A percentile compares a stretch with the other conserved stretches of the same genome.
Conservation (phyloP, 768 basidiomycete species). For the Lactarius quietus region DNA sequence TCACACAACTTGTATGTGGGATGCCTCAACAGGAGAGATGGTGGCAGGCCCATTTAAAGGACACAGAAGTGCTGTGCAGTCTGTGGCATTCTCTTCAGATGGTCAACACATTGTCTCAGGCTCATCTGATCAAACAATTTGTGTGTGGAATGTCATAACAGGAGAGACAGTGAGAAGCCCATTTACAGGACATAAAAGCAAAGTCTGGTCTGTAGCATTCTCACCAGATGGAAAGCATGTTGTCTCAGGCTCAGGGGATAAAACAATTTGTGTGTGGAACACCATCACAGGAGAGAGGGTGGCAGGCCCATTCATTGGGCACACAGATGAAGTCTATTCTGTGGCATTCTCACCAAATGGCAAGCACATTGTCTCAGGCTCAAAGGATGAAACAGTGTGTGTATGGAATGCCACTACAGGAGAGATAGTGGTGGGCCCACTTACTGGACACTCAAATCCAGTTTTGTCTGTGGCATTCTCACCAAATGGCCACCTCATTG, state of each 20-base stretch:
- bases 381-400: neutral
- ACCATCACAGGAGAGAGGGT: neutral
- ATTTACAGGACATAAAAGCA: neutral
- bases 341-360: neutral
- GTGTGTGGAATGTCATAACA: neutral
- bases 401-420: neutral
- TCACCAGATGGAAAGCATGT: slow-evolving; percentile 25
- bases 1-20: neutral
- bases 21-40: neutral
- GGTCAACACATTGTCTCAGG: slow-evolving; percentile 17
- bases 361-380: neutral
- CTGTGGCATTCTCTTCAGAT: neutral
- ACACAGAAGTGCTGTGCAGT: neutral
- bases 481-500: neutral
- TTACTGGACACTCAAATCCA: neutral
- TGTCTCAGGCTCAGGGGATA: slow-evolving; percentile 13
- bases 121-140: neutral
- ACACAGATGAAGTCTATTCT: neutral
- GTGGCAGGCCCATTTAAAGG: neutral
- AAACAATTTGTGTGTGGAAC: slow-evolving; percentile 9
- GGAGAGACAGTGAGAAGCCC: neutral
- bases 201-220: slow-evolving; percentile 1
- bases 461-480: neutral
- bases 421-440: neutral
- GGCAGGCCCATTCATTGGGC: neutral